Evolutionary conservation across 2,329 filamentous ascomycete species (phyloP).

Genomic region (Ophiostoma montium): DNA sequence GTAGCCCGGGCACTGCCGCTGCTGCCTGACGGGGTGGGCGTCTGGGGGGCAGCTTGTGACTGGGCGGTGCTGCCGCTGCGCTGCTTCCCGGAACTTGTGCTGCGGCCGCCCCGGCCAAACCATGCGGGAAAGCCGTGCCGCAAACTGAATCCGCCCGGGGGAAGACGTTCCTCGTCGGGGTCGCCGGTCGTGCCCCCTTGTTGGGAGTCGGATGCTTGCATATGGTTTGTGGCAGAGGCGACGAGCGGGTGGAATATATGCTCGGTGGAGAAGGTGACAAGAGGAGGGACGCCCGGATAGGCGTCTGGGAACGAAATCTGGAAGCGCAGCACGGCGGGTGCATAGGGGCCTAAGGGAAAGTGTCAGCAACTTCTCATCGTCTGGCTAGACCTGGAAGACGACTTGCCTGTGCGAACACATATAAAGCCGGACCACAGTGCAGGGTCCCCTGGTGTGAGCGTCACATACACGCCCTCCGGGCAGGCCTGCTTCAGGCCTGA

Average conservation of each 20-base stretch:
- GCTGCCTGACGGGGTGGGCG: slow-evolving; percentile 15
- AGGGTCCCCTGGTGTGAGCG: slow-evolving; percentile 66
- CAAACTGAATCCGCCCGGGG: slow-evolving; percentile 80
- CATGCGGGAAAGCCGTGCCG: slow-evolving; percentile 82
- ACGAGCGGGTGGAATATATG: slow-evolving; percentile 82
- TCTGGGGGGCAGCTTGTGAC: slow-evolving; percentile 4
- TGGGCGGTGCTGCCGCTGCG: neutral
- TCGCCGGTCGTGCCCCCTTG: slow-evolving; percentile 60
- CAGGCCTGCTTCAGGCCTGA: slow-evolving; percentile 68
- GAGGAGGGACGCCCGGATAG: slow-evolving; percentile 67
- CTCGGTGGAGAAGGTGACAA: slow-evolving; percentile 79
- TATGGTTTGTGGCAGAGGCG: slow-evolving; percentile 86
- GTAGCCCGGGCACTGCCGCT: slow-evolving; percentile 17
- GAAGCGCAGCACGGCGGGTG: slow-evolving; percentile 75
- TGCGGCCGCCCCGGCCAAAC: slow-evolving; percentile 48
- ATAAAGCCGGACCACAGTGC: slow-evolving; percentile 81
- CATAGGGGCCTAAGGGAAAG: slow-evolving; percentile 58
- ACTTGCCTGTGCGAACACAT: slow-evolving; percentile 72
- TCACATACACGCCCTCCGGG: slow-evolving; percentile 78
- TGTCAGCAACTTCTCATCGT: neutral
- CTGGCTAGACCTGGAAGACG: neutral
- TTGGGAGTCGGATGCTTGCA: slow-evolving; percentile 68
- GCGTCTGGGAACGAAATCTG: slow-evolving; percentile 72
- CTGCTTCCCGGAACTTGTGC: neutral
- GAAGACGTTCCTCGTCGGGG: slow-evolving; percentile 66